phyloP scores from a whole-genome alignment of 768 basidiomycete species.

The Coprinopsis cinerea region DNA sequence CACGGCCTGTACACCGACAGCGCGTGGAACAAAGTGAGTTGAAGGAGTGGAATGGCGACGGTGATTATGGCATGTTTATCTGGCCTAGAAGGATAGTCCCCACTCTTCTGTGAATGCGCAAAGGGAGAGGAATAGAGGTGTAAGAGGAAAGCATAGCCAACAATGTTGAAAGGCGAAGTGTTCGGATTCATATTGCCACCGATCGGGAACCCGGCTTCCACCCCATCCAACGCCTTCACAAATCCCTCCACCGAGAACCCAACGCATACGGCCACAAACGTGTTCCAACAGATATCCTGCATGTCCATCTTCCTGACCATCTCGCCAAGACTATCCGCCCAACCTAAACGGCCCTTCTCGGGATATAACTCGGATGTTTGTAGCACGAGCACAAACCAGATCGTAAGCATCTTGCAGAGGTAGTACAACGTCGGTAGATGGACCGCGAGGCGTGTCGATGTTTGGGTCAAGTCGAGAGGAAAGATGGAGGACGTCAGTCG shows the following conservation, averaged over 20 bases:
- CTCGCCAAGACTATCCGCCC: constrained; percentile 29
- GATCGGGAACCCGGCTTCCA: constrained; percentile 33
- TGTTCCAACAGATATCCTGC: constrained; percentile 65
- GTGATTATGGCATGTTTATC: constrained; percentile 71
- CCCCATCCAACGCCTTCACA: constrained; percentile 62
- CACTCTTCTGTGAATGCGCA: constrained; percentile 43
- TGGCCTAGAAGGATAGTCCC: constrained; percentile 50
- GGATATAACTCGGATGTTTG: constrained; percentile 47
- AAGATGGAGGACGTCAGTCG: constrained; percentile 38
- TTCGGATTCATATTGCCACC: constrained; percentile 35
- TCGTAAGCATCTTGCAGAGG: constrained; percentile 46
- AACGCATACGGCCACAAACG: constrained; percentile 61
- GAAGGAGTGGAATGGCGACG: constrained; percentile 65
- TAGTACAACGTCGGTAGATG: constrained; percentile 62
- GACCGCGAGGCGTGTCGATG: constrained; percentile 50
- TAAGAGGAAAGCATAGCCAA: constrained; percentile 72
- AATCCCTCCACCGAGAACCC: constrained; percentile 63
- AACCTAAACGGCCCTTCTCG: constrained; percentile 14
- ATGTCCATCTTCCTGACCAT: constrained; percentile 51
- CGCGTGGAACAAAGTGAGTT: constrained; percentile 61
- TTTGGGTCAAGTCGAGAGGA: constrained; percentile 58
- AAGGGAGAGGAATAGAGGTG: constrained; percentile 68
- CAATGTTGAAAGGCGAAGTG: constrained; percentile 37
- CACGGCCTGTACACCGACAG: constrained; percentile 59
- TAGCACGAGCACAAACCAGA: constrained; percentile 55